Percentiles rank a stretch among this genome's conserved stretches.
phyloP scores from a whole-genome alignment of 768 basidiomycete genomes.

The Cystobasidium ongulense region DNA sequence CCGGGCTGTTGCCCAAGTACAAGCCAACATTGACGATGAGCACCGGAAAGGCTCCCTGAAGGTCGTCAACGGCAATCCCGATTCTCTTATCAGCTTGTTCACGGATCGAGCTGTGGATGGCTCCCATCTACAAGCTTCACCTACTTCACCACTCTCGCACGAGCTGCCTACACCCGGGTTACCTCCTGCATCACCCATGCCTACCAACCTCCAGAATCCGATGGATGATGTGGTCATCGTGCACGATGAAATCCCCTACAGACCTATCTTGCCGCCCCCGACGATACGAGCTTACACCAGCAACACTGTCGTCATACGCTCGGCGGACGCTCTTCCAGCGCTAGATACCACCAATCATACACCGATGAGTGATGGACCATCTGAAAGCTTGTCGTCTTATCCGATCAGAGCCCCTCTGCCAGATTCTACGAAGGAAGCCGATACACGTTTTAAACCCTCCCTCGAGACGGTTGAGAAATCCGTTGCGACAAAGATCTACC shows the following conservation, averaged over 20 bases:
- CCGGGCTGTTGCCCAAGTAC: conserved; percentile 64
- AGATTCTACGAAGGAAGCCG: background rate
- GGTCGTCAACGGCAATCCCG: conserved; percentile 39
- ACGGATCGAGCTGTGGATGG: background rate
- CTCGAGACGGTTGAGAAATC: conserved; percentile 87
- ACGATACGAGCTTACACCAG: conserved; percentile 10
- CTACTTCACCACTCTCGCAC: background rate
- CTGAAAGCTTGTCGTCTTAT: background rate
- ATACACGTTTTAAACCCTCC: conserved; percentile 67
- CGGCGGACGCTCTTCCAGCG: background rate
- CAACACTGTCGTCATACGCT: conserved; percentile 33
- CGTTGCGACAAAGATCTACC: conserved; percentile 83
- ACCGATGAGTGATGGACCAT: background rate
- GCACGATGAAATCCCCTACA: background rate
- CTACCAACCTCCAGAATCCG: background rate
- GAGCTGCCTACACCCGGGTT: background rate
- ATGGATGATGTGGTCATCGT: conserved; percentile 4
- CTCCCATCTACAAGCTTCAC: background rate
- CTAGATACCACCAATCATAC: background rate
- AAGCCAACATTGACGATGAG: conserved; percentile 24
- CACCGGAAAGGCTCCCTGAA: background rate
- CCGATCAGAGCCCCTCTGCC: background rate
- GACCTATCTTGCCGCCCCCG: conserved; percentile 23
- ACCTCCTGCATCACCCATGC: background rate
- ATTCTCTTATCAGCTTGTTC: conserved; percentile 24